Base-by-base conservation (phyloP, 2,329 filamentous ascomycete species). In the Aspergillus hortae region DNA sequence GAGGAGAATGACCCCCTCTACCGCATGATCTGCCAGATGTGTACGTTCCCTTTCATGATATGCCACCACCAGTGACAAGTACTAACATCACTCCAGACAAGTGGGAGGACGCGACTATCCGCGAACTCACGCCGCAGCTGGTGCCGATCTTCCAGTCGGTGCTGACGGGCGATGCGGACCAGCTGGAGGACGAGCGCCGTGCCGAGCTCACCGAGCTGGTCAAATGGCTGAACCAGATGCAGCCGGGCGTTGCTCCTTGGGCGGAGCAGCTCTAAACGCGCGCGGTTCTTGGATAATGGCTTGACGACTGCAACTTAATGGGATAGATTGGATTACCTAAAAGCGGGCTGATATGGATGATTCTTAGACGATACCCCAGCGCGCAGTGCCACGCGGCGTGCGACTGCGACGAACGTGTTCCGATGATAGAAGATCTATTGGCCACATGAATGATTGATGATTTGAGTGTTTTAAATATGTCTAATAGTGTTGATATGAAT, bases 1-100 rank as follows among this genome's bases (percentile, higher is more conserved):
- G 91, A 96, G 74, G 94, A 97, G 82, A 97, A 99, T 75, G 89
- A 90, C 64, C 91, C 94, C 7, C 86, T 97, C 54, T 99, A 88
- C 76, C 83, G 88, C 70, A 95, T 92, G 83, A 87, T 99, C 65
- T 87, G 89, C 72, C 86, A 88, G 72, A 82, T 97, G 58, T 96
- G 84, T 88, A 79, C 78, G 85, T 82, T 32, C 21, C 33, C 27
- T 30, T 32, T 46, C 21, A 54, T 25, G 12, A 4, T 23, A 30
- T 40, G 30, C 21, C 9, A 32, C 21, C 9, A 2, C 40, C 44
- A 23, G 9, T 15, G 4, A 19, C n/a, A 9, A 5, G 32, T 17
- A 15, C 56, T 65, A 62, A 64, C 51, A 32, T 33, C 4, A 19
- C n/a, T 48, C 40, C 50, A 71, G 67, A 77, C 65, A 76, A 76